Conservation (phyloP, 192 early-diverging fungal genomes). For the Coemansia sp. region DNA sequence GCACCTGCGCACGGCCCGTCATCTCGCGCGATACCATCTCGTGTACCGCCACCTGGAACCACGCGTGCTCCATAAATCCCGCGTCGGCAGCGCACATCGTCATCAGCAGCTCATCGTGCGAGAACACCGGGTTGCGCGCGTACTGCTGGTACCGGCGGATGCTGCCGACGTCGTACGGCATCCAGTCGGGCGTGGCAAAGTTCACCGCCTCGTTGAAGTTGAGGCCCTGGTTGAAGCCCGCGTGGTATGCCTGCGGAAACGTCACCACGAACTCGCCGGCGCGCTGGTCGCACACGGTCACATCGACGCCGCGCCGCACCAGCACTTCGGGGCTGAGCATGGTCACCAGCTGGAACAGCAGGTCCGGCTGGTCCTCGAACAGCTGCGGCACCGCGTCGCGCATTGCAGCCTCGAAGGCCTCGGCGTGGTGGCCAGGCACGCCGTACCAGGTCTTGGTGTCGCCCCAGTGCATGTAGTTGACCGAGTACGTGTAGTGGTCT, state of each 20-base stretch:
- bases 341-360: slow-evolving; percentile 92
- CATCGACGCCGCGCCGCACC: slow-evolving; percentile 70
- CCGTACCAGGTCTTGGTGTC: slow-evolving; percentile 99
- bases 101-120: slow-evolving; percentile 89
- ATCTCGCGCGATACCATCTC: slow-evolving; percentile 62
- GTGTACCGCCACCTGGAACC: slow-evolving; percentile 43
- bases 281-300: slow-evolving; percentile 79
- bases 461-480: slow-evolving; percentile 96
- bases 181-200: slow-evolving; percentile 93
- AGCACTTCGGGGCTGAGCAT: slow-evolving; percentile 82
- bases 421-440: slow-evolving; percentile 77
- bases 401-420: slow-evolving; percentile 84
- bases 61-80: slow-evolving; percentile 25
- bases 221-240: slow-evolving; percentile 97
- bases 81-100: slow-evolving; percentile 54
- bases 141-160: slow-evolving; percentile 79
- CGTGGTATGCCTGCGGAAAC: slow-evolving; percentile 92
- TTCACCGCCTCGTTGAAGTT: slow-evolving; percentile 98
- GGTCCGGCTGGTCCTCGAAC: slow-evolving; percentile 87
- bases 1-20: slow-evolving; percentile 45
- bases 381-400: slow-evolving; percentile 77
- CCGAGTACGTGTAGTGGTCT: slow-evolving; percentile 94
- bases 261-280: slow-evolving; percentile 94
- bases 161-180: slow-evolving; percentile 77
- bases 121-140: slow-evolving; percentile 83